phyloP scores from a whole-genome alignment of 139 green algal species.

The Haematococcus lacustris region DNA sequence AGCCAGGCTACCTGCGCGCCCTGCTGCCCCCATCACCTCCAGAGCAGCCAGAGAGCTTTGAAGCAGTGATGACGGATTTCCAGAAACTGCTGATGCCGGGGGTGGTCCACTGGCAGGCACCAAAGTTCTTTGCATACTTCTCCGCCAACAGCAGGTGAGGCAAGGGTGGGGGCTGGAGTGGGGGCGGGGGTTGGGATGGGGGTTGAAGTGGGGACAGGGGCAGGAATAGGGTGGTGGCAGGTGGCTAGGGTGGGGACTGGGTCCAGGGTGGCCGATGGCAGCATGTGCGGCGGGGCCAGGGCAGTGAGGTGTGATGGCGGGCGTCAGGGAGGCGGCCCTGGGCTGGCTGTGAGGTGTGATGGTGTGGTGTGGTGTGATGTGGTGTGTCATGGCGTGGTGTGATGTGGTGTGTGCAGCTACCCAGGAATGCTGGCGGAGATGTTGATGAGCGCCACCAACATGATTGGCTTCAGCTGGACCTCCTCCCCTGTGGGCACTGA shows the following conservation, averaged over 20 bases:
- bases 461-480: conserved; percentile 69
- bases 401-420: too few relatives aligned
- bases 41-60: conserved; percentile 42
- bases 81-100: conserved; percentile 57
- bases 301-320: too few relatives aligned
- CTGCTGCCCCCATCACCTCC: conserved; percentile 44
- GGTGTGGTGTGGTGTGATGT: too few relatives aligned
- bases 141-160: conserved; percentile 45
- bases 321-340: conserved; percentile 70
- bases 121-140: conserved; percentile 78
- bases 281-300: too few relatives aligned
- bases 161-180: too few relatives aligned
- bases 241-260: too few relatives aligned
- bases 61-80: conserved; percentile 56
- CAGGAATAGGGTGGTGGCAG: too few relatives aligned
- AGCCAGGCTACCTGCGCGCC: conserved; percentile 57
- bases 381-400: too few relatives aligned
- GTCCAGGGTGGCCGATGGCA: too few relatives aligned
- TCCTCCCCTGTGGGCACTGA: conserved; percentile 65
- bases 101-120: conserved; percentile 76
- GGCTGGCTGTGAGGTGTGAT: too few relatives aligned
- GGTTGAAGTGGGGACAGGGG: conserved; percentile 47
- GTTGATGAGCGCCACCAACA: conserved; percentile 49
- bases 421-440: conserved; percentile 72
- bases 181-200: too few relatives aligned